Percentiles rank a stretch among this genome's conserved stretches.
phyloP scores from a whole-genome alignment of 2,329 filamentous ascomycete species.

The Talaromyces sp. region DNA sequence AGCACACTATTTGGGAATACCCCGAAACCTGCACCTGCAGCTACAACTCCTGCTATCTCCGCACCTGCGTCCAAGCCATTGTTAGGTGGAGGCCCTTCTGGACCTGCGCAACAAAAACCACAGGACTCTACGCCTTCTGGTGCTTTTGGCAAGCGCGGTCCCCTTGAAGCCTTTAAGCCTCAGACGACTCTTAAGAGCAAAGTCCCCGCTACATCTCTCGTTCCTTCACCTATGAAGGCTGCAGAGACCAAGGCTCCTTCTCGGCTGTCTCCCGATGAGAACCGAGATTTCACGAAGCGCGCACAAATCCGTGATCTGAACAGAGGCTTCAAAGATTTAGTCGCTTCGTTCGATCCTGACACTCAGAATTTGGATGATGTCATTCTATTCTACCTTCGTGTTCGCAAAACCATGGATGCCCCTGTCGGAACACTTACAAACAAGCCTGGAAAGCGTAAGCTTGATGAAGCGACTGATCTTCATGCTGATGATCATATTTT shows the following conservation, averaged over 20 bases:
- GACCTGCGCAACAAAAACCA: not conserved
- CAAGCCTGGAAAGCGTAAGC: slow-evolving; percentile 16
- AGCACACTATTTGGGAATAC: not conserved
- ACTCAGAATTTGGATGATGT: slow-evolving; percentile 30
- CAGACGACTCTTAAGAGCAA: not conserved
- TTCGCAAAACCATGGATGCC: slow-evolving; percentile 32
- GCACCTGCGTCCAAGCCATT: not conserved
- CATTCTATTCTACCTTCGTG: slow-evolving; percentile 32
- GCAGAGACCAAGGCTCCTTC: not conserved
- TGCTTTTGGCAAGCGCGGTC: not conserved
- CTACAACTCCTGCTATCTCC: not conserved
- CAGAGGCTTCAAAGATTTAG: slow-evolving; percentile 26
- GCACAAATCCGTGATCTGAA: slow-evolving; percentile 24
- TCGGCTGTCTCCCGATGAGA: not conserved
- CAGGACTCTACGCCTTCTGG: not conserved
- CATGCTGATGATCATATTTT: not conserved
- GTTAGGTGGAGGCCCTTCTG: not conserved
- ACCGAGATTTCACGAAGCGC: not conserved
- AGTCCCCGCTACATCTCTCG: not conserved
- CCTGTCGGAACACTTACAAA: slow-evolving; percentile 20
- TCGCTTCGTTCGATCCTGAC: slow-evolving; percentile 26
- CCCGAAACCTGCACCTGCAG: not conserved
- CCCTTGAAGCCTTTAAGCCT: not conserved
- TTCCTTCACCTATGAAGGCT: not conserved
- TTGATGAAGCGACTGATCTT: slow-evolving; percentile 6